Base-by-base conservation (phyloP, 768 basidiomycete species). In the Mycena filopes region DNA sequence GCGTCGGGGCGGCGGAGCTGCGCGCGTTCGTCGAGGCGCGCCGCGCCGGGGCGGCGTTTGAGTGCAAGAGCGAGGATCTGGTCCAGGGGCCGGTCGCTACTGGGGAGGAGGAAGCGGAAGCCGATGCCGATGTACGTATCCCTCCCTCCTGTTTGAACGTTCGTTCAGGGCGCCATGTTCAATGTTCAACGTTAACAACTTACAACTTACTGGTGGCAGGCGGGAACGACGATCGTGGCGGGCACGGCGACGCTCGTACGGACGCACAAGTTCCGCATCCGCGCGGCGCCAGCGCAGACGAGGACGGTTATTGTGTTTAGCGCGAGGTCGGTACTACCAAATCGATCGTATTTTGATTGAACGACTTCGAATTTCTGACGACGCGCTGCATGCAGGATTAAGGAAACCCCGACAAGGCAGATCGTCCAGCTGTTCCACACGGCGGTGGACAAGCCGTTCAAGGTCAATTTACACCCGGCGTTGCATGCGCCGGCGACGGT, bases 381-480 rank as follows among this genome's bases (percentile, higher is more conserved):
- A n/a, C n/a, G n/a, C n/a, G n/a, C n/a, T n/a, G n/a, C 15, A 9
- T 25, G 25, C 40, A 67, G 64, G 42, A 65, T 69, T 5, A 28
- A 61, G 48, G 26, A 23, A 23, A 48, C n/a, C 1, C 64, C 67
- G 18, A 25, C 55, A 23, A 58, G 58, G 23, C 68, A 53, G 57
- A 69, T 69, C 16, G 64, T 63, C 2, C 55, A 69, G 57, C 47
- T 69, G 20, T 66, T 69, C 51, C 68, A 69, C 26, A 69, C 68
- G 2, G 42, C 60, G 38, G 68, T 26, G 33, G 55, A 61, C 8
- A 63, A 59, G 23, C 55, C 64, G 31, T 58, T 69, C 23, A 40
- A 41, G 18, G 43, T 69, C 38, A 40, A 25, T 47, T 25, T 66
- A 15, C 61, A 45, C 15, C 42, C 29, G 1, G 26, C 54, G n/a